Evolutionary conservation across 129 eudicot species (phyloP), one percentile per base, ranked within the genome.

Genomic region (Chrysanthemum seticuspe): DNA sequence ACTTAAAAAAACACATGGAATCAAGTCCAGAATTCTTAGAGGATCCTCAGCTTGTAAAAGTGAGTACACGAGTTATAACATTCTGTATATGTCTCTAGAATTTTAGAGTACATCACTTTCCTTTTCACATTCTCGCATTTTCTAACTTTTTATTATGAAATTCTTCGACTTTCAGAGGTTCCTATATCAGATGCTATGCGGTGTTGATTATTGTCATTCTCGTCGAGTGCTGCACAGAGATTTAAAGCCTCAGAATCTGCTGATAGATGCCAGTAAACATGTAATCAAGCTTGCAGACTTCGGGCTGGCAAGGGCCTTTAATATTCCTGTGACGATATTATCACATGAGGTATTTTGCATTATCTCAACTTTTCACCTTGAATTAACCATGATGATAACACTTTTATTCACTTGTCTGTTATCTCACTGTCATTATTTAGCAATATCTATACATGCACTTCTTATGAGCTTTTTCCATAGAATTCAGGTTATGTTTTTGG

Each of bases 141-240:
- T 40, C 3, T 36, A 40, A 64, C 18, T 40, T 36, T 3, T 64
- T 13, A 48, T 51, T 10, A 1, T 40, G 21, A 19, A 50, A 6
- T 67, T 76, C 16, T 49, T 65, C 10, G 50, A 62, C 73, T 65
- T 84, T 77, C 86, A 94, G 97, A 86, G n/a, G 80, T 94, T 87
- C 82, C 83, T 94, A 51, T 81, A 86, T 82, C 98, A 94, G 83
- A 86, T 94, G 69, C 87, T 94, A 14, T 86, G 96, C 49, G 98
- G 98, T 10, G 88, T 94, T 57, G 90, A 97, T 65, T 94, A 94
- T 74, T 94, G 98, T 69, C 98, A 94, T 80, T 94, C 97, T 62
- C 96, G 86, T 62, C 82, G 96, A 73, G 93, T 90, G 76, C 88
- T 94, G 48, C 98, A 94, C 53, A 89, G 97, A 61, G 98, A 94